phyloP scores from a whole-genome alignment of 129 eudicot species.

The Lactuca sativa region DNA sequence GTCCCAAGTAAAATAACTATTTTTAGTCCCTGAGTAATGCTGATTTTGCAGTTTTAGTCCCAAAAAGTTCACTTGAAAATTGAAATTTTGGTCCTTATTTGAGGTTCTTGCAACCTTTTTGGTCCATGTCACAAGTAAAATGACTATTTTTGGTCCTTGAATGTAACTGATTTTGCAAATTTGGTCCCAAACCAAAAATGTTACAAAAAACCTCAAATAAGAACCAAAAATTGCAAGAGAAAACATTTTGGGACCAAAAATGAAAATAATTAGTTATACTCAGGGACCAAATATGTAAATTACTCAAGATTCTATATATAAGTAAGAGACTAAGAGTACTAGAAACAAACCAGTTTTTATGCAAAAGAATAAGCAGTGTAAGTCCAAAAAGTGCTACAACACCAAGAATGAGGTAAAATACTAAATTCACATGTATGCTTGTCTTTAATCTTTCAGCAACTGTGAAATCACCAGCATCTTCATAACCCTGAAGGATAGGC shows the following conservation, averaged over 20 bases:
- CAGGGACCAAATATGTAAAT: too few relatives aligned
- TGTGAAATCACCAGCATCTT: slow-evolving; percentile 98
- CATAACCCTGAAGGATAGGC: slow-evolving; percentile 96
- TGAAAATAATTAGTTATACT: neutral
- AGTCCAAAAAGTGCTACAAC: slow-evolving; percentile 72
- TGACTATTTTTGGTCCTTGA: neutral
- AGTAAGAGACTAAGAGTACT: slow-evolving; percentile 19
- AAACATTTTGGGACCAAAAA: too few relatives aligned
- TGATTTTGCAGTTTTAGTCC: neutral
- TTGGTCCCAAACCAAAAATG: neutral
- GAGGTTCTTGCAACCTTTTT: too few relatives aligned
- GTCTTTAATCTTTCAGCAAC: slow-evolving; percentile 78
- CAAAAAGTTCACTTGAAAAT: too few relatives aligned
- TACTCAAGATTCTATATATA: neutral
- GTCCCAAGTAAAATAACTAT: too few relatives aligned
- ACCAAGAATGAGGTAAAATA: slow-evolving; percentile 65
- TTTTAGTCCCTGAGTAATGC: neutral
- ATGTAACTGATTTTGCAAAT: neutral
- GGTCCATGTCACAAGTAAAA: too few relatives aligned
- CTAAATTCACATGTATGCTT: slow-evolving; percentile 71
- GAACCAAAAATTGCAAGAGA: too few relatives aligned
- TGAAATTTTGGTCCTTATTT: too few relatives aligned
- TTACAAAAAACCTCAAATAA: too few relatives aligned
- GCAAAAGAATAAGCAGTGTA: slow-evolving; percentile 57
- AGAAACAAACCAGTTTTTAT: slow-evolving; percentile 59